Conservation (phyloP, 768 basidiomycete species). For the Mycena latifolia region DNA sequence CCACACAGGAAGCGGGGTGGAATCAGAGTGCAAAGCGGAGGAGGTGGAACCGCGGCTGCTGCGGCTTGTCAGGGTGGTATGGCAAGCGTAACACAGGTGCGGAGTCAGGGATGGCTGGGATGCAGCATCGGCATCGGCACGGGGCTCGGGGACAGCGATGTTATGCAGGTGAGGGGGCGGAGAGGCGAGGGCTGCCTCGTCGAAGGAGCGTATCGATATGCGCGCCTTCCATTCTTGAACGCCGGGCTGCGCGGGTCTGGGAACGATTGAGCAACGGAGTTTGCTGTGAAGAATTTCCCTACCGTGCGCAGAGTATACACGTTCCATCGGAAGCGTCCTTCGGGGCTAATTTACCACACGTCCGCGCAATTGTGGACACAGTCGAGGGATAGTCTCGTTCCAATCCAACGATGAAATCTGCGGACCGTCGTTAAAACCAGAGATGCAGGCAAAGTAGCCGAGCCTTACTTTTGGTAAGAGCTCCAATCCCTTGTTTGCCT, state of each 20-base stretch:
- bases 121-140: constrained; percentile 20
- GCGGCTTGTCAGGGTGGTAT: constrained; percentile 64
- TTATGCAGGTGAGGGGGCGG: constrained; percentile 41
- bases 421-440: constrained; percentile 1
- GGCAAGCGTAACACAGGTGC: constrained; percentile 65
- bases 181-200: constrained; percentile 32
- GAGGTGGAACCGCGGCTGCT: constrained; percentile 52
- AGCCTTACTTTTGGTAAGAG: constrained; percentile 75
- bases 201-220: constrained; percentile 76
- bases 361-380: constrained; percentile 85
- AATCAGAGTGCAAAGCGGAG: constrained; percentile 12
- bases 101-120: constrained; percentile 45
- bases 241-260: constrained; percentile 73
- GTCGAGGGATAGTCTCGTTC: constrained; percentile 90
- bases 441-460: neutral
- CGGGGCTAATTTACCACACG: constrained; percentile 82
- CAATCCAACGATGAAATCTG: constrained; percentile 84
- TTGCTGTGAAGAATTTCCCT: constrained; percentile 21
- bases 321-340: constrained; percentile 62
- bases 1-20: constrained; percentile 44
- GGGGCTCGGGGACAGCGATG: constrained; percentile 26
- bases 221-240: constrained; percentile 80
- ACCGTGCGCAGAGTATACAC: constrained; percentile 81
- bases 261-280: constrained; percentile 1
- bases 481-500: constrained; percentile 69